These are phyloP conservation scores for Mycogone perniciosa DNA, from an alignment of 2,329 filamentous ascomycete genomes.

Conservation along the genomic window DNA sequence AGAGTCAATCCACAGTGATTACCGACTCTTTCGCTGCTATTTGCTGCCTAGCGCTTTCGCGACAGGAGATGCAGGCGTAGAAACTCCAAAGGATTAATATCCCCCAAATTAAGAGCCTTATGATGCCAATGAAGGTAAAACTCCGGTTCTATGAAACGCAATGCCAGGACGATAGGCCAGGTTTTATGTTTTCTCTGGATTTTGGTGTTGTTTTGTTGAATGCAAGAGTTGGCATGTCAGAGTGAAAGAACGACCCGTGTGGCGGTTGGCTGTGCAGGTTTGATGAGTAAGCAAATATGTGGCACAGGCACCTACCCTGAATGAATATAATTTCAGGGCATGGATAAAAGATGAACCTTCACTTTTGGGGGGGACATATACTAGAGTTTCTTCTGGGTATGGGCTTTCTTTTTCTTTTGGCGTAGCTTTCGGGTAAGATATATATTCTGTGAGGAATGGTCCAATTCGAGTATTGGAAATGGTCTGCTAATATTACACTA, in stretches of 20 bases:
- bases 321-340: no score
- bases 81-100: no score
- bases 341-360: no score
- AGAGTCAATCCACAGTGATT: no score
- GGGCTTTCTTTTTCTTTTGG: no score
- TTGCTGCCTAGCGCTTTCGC: background rate
- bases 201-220: background rate
- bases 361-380: no score
- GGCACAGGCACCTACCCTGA: slow-evolving; percentile 1
- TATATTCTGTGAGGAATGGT: no score
- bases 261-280: background rate
- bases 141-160: background rate
- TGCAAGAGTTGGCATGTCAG: background rate
- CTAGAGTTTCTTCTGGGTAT: no score
- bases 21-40: no score
- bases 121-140: background rate
- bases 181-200: background rate
- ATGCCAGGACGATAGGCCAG: no score
- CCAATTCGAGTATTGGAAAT: background rate
- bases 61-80: background rate
- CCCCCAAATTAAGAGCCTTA: background rate
- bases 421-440: no score
- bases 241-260: slow-evolving; percentile 1
- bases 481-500: no score
- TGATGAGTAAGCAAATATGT: slow-evolving; percentile 20